Evolutionary conservation across 2,329 filamentous ascomycete species (phyloP), one percentile per base, ranked within the genome.

Genomic region (Hymenoscyphus salicellus): DNA sequence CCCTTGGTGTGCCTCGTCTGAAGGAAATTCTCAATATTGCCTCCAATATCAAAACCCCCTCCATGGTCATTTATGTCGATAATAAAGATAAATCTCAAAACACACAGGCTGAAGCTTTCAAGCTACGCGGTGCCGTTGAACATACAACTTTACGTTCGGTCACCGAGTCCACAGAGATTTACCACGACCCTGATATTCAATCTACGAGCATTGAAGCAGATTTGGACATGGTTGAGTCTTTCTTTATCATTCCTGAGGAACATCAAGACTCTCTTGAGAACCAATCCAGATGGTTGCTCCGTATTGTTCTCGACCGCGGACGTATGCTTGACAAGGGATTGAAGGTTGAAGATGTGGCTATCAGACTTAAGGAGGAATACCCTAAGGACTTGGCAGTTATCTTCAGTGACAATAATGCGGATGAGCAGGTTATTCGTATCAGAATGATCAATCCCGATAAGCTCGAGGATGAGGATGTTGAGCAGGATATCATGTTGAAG

Each of bases 11-110:
- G 55, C 95, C 95, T 55, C 94, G 95, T 88, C 86, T 99, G 59
- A 99, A 99, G 85, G 95, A 99, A 81, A 99, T 99, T 87, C 84
- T 99, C 64, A 99, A 99, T 77, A 88, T 99, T 65, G 95, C 96
- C 0, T 93, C 90, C 72, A 96, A 98, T 79, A 97, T 99, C 82
- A 99, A 98, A 84, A 99, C 95, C 0, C 95, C 95, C 1, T 93
- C 92, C 60, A 98, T 99, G 94, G 89, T 91, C 66, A 92, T 99
- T 41, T 96, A 93, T 75, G 86, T 97, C 71, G 83, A 89, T 60
- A 83, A 84, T 30, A 78, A 82, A 10, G 81, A 85, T 66, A 20
- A 20, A 3, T 7, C n/a, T 23, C 11, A 28, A 52, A 85, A 83
- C 46, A 86, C 86, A 65, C 91, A 96, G 76, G 90, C 96, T 61